phyloP scores from a whole-genome alignment of 371 early-diverging fungal genomes.

The Circinella umbellata region DNA sequence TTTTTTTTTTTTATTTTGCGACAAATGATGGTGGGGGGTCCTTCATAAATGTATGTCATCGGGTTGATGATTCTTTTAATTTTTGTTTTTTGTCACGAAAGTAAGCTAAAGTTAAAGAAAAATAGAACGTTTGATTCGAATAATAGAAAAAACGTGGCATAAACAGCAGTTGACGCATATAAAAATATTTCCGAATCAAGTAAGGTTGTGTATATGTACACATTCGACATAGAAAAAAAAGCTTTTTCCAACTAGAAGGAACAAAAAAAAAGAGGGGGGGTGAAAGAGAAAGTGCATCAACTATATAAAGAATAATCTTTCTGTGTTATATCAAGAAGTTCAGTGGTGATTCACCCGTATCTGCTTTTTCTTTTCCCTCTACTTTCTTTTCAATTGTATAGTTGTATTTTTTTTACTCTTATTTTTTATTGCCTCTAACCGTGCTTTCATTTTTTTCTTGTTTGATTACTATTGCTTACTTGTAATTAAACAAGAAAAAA shows the following conservation, averaged over 20 bases:
- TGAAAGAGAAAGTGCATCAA: no score
- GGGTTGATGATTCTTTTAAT: not conserved
- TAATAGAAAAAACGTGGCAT: slow-evolving; percentile 9
- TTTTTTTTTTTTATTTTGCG: not conserved
- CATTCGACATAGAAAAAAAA: slow-evolving; percentile 2
- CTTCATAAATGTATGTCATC: not conserved
- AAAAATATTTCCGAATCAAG: not conserved
- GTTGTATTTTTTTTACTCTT: no score
- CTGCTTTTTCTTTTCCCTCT: no score
- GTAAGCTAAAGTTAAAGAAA: not conserved
- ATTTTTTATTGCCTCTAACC: no score
- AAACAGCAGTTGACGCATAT: not conserved
- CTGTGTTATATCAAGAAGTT: not conserved
- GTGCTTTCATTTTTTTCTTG: no score
- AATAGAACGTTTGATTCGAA: slow-evolving; percentile 14
- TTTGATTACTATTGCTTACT: no score
- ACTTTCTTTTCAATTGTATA: no score
- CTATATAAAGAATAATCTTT: no score
- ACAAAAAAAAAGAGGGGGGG: no score
- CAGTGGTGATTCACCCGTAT: not conserved
- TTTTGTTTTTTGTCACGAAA: not conserved
- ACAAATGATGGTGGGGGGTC: not conserved
- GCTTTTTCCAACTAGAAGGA: not conserved
- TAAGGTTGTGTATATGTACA: not conserved
- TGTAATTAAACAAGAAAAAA: no score